Conservation (phyloP, 1,284 basidiomycete genomes). For the Ceratobasidium sp. region DNA sequence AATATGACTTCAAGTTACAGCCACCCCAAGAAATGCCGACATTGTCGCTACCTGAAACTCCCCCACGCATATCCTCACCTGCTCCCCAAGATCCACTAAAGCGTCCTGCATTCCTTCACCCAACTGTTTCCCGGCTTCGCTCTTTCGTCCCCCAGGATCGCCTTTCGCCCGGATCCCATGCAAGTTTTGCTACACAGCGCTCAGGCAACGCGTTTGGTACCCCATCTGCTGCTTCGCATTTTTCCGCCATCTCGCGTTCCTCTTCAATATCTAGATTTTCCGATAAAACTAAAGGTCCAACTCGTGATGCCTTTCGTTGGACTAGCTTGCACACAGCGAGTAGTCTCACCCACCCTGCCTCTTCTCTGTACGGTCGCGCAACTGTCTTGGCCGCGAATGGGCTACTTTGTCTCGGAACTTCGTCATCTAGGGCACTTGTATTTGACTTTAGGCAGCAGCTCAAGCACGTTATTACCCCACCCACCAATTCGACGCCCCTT, state of each 20-base stretch:
- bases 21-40: conserved; percentile 14
- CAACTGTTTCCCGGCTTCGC: conserved; percentile 85
- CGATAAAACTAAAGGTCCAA: conserved; percentile 54
- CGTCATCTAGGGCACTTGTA: conserved; percentile 81
- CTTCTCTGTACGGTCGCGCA: conserved; percentile 71
- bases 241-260: conserved; percentile 76
- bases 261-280: conserved; percentile 74
- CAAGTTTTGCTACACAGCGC: conserved; percentile 63
- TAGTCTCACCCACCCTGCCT: conserved; percentile 66
- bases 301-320: conserved; percentile 82
- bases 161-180: conserved; percentile 65
- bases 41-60: conserved; percentile 44
- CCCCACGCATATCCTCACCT: conserved; percentile 35
- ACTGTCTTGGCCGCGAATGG: conserved; percentile 90
- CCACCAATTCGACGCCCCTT: conserved; percentile 63
- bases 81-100: conserved; percentile 52
- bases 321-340: conserved; percentile 75
- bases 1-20: conserved; percentile 6
- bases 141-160: conserved; percentile 69
- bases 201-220: conserved; percentile 62
- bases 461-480: conserved; percentile 66
- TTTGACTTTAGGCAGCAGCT: conserved; percentile 93
- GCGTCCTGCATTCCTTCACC: conserved; percentile 73
- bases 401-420: conserved; percentile 90
- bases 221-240: conserved; percentile 71